Evolutionary conservation across 768 basidiomycete species (phyloP).

Genomic region (Artomyces pyxidatus): DNA sequence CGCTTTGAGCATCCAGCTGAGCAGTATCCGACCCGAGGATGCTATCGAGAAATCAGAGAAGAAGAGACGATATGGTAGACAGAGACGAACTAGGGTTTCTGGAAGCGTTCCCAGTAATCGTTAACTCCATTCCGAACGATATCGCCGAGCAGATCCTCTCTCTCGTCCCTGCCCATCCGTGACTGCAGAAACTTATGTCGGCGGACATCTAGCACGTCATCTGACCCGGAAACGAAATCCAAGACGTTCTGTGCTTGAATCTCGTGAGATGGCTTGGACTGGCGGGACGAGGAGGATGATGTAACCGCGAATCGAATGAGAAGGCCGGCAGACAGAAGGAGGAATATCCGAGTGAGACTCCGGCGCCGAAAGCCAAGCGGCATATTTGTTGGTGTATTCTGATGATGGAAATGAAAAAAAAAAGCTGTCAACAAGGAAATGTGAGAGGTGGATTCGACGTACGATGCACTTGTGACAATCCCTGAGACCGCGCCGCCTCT

Average conservation of each 20-base stretch:
- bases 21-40: conserved; percentile 78
- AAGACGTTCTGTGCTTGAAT: conserved; percentile 55
- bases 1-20: conserved; percentile 84
- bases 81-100: conserved; percentile 74
- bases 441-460: too few species aligned
- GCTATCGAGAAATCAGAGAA: too few species aligned
- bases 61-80: too few species aligned
- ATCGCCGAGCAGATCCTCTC: conserved; percentile 70
- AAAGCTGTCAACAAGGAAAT: too few species aligned
- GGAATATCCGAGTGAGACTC: conserved; percentile 35
- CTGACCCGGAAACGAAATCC: conserved; percentile 55
- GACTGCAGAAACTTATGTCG: conserved; percentile 83
- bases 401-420: too few species aligned
- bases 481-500: too few species aligned
- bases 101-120: conserved; percentile 92
- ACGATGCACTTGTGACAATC: too few species aligned
- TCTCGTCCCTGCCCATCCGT: conserved; percentile 80
- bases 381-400: too few species aligned
- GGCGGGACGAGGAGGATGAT: conserved; percentile 16
- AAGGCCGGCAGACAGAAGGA: conserved; percentile 28
- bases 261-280: conserved; percentile 24
- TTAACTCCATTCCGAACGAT: conserved; percentile 67
- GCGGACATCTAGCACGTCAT: conserved; percentile 83
- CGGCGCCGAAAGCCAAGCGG: conserved; percentile 34
- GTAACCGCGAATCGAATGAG: conserved; percentile 31